Evolutionary conservation across 352 stramenopile genomes (phyloP), one percentile per base, ranked within the genome.

Genomic region (Plasmopara muralis): DNA sequence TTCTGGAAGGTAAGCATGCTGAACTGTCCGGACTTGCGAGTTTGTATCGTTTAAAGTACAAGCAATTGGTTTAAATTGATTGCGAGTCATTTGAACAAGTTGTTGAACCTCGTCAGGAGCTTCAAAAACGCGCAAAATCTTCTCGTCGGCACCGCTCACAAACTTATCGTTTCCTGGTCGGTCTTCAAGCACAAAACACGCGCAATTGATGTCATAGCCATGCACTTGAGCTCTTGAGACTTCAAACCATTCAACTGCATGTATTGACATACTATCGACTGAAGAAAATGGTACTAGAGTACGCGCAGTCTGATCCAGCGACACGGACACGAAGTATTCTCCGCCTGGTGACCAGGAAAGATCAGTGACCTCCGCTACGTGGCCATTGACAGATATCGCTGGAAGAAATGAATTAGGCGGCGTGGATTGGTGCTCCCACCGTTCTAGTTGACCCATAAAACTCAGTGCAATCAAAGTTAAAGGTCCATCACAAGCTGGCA

Each of bases 121-220:
- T 47, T 85, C 68, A 37, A 89, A 87, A 2, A 87, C 70, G 3
- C 81, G 77, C n/a, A 92, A 47, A 53, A 92, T 87, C 55, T 92
- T 91, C 47, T 92, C 81, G 45, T 89, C 81, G 0, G 81, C 78
- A n/a, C 81, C 81, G 25, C 78, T 87, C 8, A 92, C 78, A 42
- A 88, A 88, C 9, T 70, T 60, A 12, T 82, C 67, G 16, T 57
- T 80, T 68, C 34, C 42, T 39, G 13, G 9, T 14, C 6, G 38
- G 2, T 35, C 9, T 16, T 47, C 48, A 9, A 55, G 35, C 4
- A 87, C 43, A 35, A 92, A 89, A 34, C 66, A 70, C 4, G 53
- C 81, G 25, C 81, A 92, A 54, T 89, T 87, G 53, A 92, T 66
- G 43, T 92, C 78, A 39, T 92, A 89, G 20, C 81, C 81, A 37